Evolutionary conservation across 495 filamentous ascomycete genomes (phyloP), one percentile per base, ranked within the genome.

Genomic region (Penicillium parvum): DNA sequence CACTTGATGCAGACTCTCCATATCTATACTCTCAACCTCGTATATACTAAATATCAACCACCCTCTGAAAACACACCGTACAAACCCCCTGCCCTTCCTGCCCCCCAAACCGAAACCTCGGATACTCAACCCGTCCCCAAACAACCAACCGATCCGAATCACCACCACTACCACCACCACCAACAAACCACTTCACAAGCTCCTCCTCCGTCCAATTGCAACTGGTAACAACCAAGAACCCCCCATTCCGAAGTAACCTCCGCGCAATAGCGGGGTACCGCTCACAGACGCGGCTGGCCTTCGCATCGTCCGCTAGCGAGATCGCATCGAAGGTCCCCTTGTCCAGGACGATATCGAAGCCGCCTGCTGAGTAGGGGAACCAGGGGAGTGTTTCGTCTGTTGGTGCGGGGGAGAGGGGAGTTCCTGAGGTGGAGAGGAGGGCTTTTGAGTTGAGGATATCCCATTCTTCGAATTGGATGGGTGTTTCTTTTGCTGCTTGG

Each of bases 321-420:
- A 98, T 80, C 2, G 92, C 92, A 73, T 98, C 92, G 66, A 96
- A 98, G 1, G 92, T 98, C 17, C 92, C 92, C 61, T 98, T 98
- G 65, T 98, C 92, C 5, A 96, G 74, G 0, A 95, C 83, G 0
- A 96, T 76, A 66, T 96, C 89, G 60, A 89, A 96, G 0, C 82
- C 78, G 7, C 60, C 44, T 45, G 51, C 8, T 27, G 44, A 22
- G 38, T 62, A 54, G 17, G 68, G 50, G 49, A 66, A 65, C 63
- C 65, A 60, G 45, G 45, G 26, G 3, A 61, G 17, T n/a, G 14
- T 33, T 16, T 69, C 48, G 47, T 64, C 34, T 0, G 20, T 8
- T 3, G 21, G 2, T 1, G 32, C 6, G 0, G 47, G 17, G 5
- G 16, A 7, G 4, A 32, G 5, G 9, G 53, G 58, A 37, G 65